Conservation (phyloP, 1,284 basidiomycete species). For the Vanrija sp. region DNA sequence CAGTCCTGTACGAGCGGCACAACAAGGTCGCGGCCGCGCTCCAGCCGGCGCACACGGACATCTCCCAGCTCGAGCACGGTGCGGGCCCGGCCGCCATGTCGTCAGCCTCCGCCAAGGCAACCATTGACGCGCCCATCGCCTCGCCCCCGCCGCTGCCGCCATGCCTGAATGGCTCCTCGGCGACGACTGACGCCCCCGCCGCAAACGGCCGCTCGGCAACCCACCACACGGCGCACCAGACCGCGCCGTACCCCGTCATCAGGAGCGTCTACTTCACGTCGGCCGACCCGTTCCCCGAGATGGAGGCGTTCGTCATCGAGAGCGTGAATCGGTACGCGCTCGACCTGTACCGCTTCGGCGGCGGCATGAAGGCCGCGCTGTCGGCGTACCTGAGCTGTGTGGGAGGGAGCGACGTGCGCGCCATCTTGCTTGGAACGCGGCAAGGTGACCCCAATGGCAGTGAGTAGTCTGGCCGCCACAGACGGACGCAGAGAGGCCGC, state of each 20-base stretch:
- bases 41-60: background rate
- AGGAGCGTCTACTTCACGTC: constrained; percentile 84
- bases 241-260: constrained; percentile 55
- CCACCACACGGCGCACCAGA: constrained; percentile 8
- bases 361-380: constrained; percentile 79
- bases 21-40: background rate
- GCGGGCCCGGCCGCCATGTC: background rate
- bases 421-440: constrained; percentile 85
- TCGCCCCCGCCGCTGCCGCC: constrained; percentile 15
- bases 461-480: constrained; percentile 46
- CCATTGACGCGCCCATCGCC: constrained; percentile 5
- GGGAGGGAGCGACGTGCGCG: constrained; percentile 55
- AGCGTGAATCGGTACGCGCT: constrained; percentile 68
- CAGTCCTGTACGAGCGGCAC: constrained; percentile 55
- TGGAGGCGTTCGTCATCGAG: constrained; percentile 78
- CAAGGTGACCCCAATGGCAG: constrained; percentile 88
- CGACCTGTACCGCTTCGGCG: constrained; percentile 69
- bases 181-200: background rate
- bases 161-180: background rate
- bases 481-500: background rate
- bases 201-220: constrained; percentile 2
- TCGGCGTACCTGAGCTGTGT: constrained; percentile 62
- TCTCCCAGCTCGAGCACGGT: too few species aligned
- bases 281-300: constrained; percentile 75
- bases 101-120: background rate